Percentiles rank a stretch among this genome's conserved stretches.
phyloP scores from a whole-genome alignment of 2,329 filamentous ascomycete species.

The Seiridium unicorne region DNA sequence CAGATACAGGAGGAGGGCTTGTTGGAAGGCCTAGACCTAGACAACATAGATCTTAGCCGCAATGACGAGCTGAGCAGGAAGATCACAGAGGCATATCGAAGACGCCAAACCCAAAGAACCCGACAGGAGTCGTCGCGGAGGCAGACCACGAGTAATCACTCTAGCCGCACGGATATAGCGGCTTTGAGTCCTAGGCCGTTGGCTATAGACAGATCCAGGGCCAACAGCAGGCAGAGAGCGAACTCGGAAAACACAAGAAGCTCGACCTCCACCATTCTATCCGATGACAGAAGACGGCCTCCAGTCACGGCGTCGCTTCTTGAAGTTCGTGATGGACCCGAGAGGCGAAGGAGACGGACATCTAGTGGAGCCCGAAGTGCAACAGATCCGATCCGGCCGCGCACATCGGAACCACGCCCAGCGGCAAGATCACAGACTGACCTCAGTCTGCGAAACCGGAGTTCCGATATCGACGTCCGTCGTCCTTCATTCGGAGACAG shows the following conservation, averaged over 20 bases:
- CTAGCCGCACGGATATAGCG: conserved; percentile 32
- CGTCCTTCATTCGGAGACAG: conserved; percentile 42
- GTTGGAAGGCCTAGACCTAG: conserved; percentile 82
- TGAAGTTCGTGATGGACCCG: conserved; percentile 47
- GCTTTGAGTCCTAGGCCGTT: conserved; percentile 23
- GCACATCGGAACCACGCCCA: conserved; percentile 42
- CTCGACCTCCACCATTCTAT: conserved; percentile 38
- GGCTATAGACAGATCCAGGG: conserved; percentile 19
- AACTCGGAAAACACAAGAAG: conserved; percentile 27
- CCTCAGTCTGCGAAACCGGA: conserved; percentile 44
- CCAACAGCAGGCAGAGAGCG: conserved; percentile 25
- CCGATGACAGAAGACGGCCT: conserved; percentile 51
- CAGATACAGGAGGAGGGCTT: conserved; percentile 88
- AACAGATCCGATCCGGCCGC: conserved; percentile 44
- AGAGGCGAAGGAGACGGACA: conserved; percentile 46
- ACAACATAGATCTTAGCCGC: conserved; percentile 78
- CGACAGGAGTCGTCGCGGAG: conserved; percentile 46
- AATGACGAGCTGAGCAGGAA: conserved; percentile 89
- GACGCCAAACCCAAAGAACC: conserved; percentile 66
- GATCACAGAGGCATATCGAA: conserved; percentile 84
- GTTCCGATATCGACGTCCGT: conserved; percentile 32
- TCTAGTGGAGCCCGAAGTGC: conserved; percentile 55
- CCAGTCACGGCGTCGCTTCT: conserved; percentile 46
- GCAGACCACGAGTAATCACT: conserved; percentile 37
- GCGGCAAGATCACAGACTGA: conserved; percentile 66